Evolutionary conservation across 768 basidiomycete species (phyloP).

Genomic region (Phaeolepiota aurea): DNA sequence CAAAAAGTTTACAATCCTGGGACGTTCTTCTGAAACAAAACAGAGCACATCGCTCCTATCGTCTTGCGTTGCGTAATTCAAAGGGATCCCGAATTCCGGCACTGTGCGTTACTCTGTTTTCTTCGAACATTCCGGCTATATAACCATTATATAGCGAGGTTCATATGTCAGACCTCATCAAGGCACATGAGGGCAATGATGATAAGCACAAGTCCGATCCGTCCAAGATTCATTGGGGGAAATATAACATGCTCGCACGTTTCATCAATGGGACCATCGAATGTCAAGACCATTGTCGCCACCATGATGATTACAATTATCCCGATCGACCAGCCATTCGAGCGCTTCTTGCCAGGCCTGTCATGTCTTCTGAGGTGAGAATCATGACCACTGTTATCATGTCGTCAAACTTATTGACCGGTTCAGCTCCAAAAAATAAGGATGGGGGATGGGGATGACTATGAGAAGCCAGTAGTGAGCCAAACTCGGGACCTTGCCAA

Average conservation of each 20-base stretch:
- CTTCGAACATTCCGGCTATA: conserved; percentile 6
- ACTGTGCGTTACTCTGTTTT: conserved; percentile 36
- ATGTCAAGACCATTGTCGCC: conserved; percentile 70
- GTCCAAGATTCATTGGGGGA: conserved; percentile 86
- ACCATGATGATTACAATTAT: conserved; percentile 52
- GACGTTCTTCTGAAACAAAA: conserved; percentile 77
- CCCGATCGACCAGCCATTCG: conserved; percentile 45
- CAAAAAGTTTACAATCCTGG: conserved; percentile 76
- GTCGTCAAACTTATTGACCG: conserved; percentile 3
- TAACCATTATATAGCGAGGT: conserved; percentile 59
- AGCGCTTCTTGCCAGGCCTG: conserved; percentile 43
- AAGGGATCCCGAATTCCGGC: conserved; percentile 86
- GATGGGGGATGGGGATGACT: conserved; percentile 39
- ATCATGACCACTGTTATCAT: background rate
- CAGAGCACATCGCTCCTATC: conserved; percentile 85
- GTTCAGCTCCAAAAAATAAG: conserved; percentile 59
- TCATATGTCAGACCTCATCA: conserved; percentile 83
- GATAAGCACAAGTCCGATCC: conserved; percentile 62
- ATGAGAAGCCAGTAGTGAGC: no score
- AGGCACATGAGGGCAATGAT: conserved; percentile 77
- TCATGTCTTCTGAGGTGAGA: conserved; percentile 68
- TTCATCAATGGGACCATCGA: conserved; percentile 73
- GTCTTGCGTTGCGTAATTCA: conserved; percentile 78
- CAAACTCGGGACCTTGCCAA: no score
- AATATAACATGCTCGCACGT: conserved; percentile 87